Conservation (phyloP, 371 early-diverging fungal genomes). For the Saksenaea vasiformis region DNA sequence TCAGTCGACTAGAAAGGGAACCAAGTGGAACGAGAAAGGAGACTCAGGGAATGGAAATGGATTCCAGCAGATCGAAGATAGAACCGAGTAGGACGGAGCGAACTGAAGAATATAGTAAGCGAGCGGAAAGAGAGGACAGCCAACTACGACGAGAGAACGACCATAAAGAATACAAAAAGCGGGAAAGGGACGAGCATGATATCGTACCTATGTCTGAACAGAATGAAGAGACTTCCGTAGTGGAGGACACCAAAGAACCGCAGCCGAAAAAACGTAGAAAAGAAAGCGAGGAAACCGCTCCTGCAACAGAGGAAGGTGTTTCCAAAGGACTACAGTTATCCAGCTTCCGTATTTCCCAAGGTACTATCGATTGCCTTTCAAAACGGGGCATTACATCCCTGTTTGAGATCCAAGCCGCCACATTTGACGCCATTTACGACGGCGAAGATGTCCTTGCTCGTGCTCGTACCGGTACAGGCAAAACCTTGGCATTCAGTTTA, state of each 20-base stretch:
- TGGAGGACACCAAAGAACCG: neutral
- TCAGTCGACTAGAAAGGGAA: neutral
- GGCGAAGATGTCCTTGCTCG: slow-evolving; percentile 93
- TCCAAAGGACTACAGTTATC: slow-evolving; percentile 69
- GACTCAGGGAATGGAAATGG: neutral
- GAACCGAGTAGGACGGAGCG: neutral
- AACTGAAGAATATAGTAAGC: neutral
- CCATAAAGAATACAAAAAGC: neutral
- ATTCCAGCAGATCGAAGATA: neutral
- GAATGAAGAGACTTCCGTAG: neutral
- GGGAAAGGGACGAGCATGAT: neutral
- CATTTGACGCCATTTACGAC: slow-evolving; percentile 78
- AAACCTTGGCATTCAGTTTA: slow-evolving; percentile 89
- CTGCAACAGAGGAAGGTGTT: slow-evolving; percentile 37
- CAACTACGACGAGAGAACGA: neutral
- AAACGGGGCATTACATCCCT: slow-evolving; percentile 76
- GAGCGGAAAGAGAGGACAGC: neutral
- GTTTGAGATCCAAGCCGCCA: slow-evolving; percentile 94
- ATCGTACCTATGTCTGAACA: neutral
- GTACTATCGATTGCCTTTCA: slow-evolving; percentile 64
- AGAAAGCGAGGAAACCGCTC: slow-evolving; percentile 14
- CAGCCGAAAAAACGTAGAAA: neutral
- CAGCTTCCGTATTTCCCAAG: slow-evolving; percentile 61
- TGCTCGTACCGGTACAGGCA: slow-evolving; percentile 97
- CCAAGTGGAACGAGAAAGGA: neutral